phyloP scores from a whole-genome alignment of 257 asterid species.

The Lavandula angustifolia region DNA sequence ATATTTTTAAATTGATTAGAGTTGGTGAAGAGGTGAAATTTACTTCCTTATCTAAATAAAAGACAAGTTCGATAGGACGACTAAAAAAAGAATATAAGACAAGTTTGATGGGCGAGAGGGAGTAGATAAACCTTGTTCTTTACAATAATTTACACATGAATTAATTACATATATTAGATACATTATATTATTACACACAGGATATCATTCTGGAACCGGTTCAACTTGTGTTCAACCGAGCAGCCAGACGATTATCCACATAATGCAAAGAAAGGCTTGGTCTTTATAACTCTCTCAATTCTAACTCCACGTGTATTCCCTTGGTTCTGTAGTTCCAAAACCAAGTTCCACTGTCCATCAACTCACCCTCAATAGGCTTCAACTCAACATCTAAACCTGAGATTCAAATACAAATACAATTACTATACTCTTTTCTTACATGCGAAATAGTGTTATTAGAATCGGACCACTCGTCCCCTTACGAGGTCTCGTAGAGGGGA shows the following conservation, averaged over 20 bases:
- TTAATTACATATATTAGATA: neutral
- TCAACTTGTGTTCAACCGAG: constrained; percentile 82
- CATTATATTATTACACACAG: too few species aligned
- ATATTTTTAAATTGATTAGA: too few species aligned
- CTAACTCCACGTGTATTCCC: constrained; percentile 68
- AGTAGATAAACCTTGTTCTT: constrained; percentile 21
- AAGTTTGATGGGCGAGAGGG: too few species aligned
- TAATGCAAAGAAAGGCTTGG: constrained; percentile 20
- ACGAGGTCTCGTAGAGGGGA: neutral
- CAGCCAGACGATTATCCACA: constrained; percentile 70
- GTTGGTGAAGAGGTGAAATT: too few species aligned
- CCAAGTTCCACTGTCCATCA: constrained; percentile 92
- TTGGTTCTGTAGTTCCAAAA: constrained; percentile 72
- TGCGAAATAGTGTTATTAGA: constrained; percentile 3
- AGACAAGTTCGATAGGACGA: too few species aligned
- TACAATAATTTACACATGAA: constrained; percentile 40
- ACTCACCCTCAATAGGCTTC: constrained; percentile 57
- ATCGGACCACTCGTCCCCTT: too few species aligned
- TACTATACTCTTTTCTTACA: too few species aligned
- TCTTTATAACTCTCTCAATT: constrained; percentile 58
- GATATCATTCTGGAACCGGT: constrained; percentile 44
- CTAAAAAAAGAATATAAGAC: too few species aligned
- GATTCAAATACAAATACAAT: constrained; percentile 23
- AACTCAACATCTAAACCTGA: constrained; percentile 67
- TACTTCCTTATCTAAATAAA: too few species aligned